Percentiles rank a stretch among this genome's conserved stretches.
These are phyloP conservation scores for Calonectria multiphialidica DNA, from an alignment of 2,329 filamentous ascomycete species.

Conservation along the genomic window DNA sequence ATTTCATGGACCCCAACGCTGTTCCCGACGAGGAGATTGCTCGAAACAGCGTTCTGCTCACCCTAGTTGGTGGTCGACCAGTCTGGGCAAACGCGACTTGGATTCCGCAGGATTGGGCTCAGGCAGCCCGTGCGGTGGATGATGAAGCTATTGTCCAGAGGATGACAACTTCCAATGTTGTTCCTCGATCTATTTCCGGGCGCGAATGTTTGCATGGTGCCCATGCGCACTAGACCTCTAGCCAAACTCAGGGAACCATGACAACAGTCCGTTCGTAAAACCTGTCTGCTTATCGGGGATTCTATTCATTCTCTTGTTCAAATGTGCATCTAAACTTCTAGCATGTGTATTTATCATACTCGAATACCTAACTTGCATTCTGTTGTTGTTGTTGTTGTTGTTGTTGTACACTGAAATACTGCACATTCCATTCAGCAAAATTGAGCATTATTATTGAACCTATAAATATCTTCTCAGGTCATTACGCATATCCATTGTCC, in stretches of 20 bases:
- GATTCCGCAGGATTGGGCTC: background rate
- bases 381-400: no score
- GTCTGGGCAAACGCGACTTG: background rate
- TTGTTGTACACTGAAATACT: no score
- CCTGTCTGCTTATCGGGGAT: no score
- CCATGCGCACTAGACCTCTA: background rate
- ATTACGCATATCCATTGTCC: background rate
- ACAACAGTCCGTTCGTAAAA: no score
- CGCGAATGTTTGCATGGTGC: background rate
- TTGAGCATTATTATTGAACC: background rate
- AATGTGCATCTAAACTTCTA: no score
- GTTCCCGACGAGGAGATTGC: constrained; percentile 40
- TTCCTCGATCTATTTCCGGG: background rate
- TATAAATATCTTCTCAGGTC: background rate
- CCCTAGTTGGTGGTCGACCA: constrained; percentile 39
- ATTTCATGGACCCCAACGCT: constrained; percentile 35
- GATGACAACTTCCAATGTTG: background rate
- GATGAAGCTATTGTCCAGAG: background rate
- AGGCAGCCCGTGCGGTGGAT: background rate
- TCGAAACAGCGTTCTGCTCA: constrained; percentile 39
- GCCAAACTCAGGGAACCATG: background rate
- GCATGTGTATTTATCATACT: no score
- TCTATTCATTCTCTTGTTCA: no score
- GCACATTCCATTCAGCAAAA: background rate
- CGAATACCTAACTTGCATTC: no score